A percentile compares a stretch with the other conserved stretches of the same genome.
These are phyloP conservation scores for Lignosus rhinocerotis DNA, from an alignment of 1,284 basidiomycete genomes.

Conservation along the genomic window DNA sequence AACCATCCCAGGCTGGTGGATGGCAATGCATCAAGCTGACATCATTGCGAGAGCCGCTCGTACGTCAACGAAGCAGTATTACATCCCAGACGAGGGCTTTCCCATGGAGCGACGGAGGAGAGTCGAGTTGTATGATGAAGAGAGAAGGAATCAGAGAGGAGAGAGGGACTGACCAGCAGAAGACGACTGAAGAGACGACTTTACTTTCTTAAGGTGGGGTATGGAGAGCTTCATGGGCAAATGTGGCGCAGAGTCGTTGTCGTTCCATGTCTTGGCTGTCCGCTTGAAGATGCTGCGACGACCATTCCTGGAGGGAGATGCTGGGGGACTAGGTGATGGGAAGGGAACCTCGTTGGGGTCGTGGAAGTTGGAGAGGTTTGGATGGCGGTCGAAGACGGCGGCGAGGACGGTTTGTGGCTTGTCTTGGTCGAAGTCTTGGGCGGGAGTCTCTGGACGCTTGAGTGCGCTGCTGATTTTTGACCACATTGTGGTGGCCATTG, in stretches of 20 bases:
- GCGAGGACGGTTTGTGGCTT: slow-evolving; percentile 43
- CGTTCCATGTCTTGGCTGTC: slow-evolving; percentile 31
- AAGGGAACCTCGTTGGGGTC: slow-evolving; percentile 37
- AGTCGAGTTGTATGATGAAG: neutral
- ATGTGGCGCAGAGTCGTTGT: slow-evolving; percentile 30
- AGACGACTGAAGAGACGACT: slow-evolving; percentile 44
- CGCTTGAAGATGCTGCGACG: slow-evolving; percentile 40
- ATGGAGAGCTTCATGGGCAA: slow-evolving; percentile 39
- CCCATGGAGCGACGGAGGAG: slow-evolving; percentile 1
- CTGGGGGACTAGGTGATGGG: slow-evolving; percentile 45
- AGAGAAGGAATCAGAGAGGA: neutral
- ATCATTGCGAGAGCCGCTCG: slow-evolving; percentile 1
- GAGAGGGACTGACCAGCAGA: slow-evolving; percentile 33
- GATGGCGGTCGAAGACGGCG: slow-evolving; percentile 56
- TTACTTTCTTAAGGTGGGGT: slow-evolving; percentile 55
- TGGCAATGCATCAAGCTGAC: neutral
- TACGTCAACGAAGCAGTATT: neutral
- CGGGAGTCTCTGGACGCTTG: slow-evolving; percentile 38
- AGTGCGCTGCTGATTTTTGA: slow-evolving; percentile 58
- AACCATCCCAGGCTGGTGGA: too few relatives aligned
- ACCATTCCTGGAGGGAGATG: slow-evolving; percentile 42
- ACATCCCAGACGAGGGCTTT: neutral
- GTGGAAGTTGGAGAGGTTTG: slow-evolving; percentile 60
- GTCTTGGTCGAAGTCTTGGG: slow-evolving; percentile 34
- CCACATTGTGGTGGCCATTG: slow-evolving; percentile 49